phyloP scores from a whole-genome alignment of 2,329 filamentous ascomycete genomes.

The Aspergillus fumigatus region DNA sequence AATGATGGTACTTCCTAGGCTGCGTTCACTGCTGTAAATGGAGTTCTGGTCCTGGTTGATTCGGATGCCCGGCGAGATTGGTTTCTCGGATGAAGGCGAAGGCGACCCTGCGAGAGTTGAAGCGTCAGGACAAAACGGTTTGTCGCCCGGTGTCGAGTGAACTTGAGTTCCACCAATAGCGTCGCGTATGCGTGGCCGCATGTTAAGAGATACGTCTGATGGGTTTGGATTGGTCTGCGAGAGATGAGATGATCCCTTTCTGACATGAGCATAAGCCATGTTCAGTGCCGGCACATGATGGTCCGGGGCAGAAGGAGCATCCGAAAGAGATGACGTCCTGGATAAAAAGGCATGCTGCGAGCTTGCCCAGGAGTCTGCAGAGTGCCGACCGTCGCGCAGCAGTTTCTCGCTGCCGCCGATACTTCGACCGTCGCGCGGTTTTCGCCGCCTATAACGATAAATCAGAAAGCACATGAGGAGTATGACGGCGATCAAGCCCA shows the following conservation, averaged over 20 bases:
- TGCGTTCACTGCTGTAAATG: conserved; percentile 16
- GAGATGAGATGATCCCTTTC: not conserved
- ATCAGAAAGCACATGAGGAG: conserved; percentile 21
- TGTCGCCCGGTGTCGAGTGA: not conserved
- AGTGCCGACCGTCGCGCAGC: conserved; percentile 10
- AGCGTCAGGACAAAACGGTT: not conserved
- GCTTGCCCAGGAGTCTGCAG: conserved; percentile 13
- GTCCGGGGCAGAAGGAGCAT: conserved; percentile 6
- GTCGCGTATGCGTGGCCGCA: not conserved
- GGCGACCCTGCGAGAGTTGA: not conserved
- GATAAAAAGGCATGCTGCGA: conserved; percentile 13
- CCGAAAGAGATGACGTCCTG: conserved; percentile 6
- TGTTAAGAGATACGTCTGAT: not conserved
- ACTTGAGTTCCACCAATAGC: not conserved
- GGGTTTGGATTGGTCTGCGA: not conserved
- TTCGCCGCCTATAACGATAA: conserved; percentile 19
- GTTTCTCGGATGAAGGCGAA: not conserved
- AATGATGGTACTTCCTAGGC: conserved; percentile 26
- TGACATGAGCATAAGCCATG: not conserved
- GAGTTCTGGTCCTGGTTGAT: conserved; percentile 4
- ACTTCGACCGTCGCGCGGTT: conserved; percentile 1
- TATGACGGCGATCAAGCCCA: conserved; percentile 20
- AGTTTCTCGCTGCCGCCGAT: conserved; percentile 15
- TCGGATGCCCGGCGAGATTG: not conserved
- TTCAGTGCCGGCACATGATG: conserved; percentile 1